These are phyloP conservation scores for Solanum rostratum DNA, from an alignment of 257 asterid species.

Conservation along the genomic window DNA sequence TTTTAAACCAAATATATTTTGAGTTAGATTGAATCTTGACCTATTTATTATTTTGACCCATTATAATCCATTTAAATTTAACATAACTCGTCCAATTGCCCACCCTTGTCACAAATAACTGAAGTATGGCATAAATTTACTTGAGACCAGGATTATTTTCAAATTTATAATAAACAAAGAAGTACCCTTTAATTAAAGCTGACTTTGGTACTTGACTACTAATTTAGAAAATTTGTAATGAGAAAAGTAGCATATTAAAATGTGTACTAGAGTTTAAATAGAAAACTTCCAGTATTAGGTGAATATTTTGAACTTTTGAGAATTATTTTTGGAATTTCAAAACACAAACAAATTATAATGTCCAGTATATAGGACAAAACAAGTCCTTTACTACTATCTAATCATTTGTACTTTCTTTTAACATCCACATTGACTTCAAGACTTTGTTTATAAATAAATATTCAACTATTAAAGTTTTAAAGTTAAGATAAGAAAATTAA, in stretches of 20 bases:
- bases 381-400: constrained; percentile 6
- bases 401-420: not conserved
- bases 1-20: no score
- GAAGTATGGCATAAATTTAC: not conserved
- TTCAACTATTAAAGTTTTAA: not conserved
- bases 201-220: no score
- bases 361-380: constrained; percentile 13
- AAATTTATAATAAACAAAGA: not conserved
- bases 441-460: not conserved
- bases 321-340: not conserved
- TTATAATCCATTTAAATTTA: no score
- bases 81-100: no score
- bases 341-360: not conserved
- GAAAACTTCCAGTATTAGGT: constrained; percentile 18
- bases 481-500: not conserved
- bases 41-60: no score
- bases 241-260: not conserved
- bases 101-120: not conserved
- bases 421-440: constrained; percentile 7
- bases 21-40: no score
- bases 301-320: not conserved
- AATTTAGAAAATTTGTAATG: not conserved
- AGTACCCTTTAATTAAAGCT: not conserved
- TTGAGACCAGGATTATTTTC: not conserved
- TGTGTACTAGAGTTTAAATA: not conserved